Evolutionary conservation across 768 basidiomycete species (phyloP), one percentile per base, ranked within the genome.

Genomic region (Leccinellum rugosiceps): DNA sequence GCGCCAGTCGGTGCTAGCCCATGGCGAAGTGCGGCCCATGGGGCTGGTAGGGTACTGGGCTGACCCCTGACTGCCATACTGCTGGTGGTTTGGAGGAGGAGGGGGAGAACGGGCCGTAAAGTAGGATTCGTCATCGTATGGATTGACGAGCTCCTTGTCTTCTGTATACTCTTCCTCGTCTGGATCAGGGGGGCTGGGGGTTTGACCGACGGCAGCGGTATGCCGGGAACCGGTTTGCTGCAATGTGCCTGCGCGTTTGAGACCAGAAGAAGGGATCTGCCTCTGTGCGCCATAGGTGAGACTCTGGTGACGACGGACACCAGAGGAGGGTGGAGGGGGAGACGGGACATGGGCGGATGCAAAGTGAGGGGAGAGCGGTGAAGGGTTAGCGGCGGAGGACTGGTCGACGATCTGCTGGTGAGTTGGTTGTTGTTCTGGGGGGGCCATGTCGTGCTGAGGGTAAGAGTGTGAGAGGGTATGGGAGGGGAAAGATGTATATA

Each of bases 301-400:
- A 55, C 87, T 90, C 56, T 87, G 86, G 70, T 92, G 89, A 57
- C 92, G 80, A 41, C 92, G 86, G 26, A 94, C 89, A 49, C 81
- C 81, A 1, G 87, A 82, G 46, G 74, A 81, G n/a, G 81, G 79
- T 11, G 88, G 84, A 53, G 90, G 88, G 10, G 88, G 88, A 3
- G 87, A 90, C 1, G 88, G 84, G 43, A 78, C 77, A 62, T 80
- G 75, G 19, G 77, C 66, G 19, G 75, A 68, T 23, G 73, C 72
- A 64, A 83, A 87, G 58, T 85, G 85, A 41, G 88, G 82, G 2
- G 87, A 83, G 25, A 87, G 75, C 1, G 89, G 85, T 2, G 88
- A 85, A 5, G 74, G 75, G 43, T 71, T 68, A 4, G 58, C 50
- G 28, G 53, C 11, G 26, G 76, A 74, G 2, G 75, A 64, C 69